Conservation (phyloP, 1,139 yeast species). For the Meyerozyma smithsonii region DNA sequence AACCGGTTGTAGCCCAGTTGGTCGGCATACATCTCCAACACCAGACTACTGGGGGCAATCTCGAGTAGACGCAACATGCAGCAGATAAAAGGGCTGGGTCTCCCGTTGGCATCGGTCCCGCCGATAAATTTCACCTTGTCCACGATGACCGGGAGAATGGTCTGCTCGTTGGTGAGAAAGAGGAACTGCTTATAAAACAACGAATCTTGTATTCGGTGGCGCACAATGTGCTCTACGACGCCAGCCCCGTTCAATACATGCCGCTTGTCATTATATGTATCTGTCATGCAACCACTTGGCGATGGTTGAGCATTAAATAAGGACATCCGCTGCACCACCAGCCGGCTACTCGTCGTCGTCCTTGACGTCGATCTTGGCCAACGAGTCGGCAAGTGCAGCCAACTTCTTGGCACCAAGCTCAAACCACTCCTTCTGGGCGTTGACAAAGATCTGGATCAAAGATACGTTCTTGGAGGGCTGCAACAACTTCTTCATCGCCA, state of each 20-base stretch:
- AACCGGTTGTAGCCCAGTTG: constrained; percentile 47
- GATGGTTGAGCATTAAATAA: not conserved
- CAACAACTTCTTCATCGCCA: constrained; percentile 66
- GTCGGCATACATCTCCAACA: constrained; percentile 45
- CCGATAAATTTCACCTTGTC: constrained; percentile 43
- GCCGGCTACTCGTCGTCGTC: constrained; percentile 24
- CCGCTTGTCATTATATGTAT: constrained; percentile 15
- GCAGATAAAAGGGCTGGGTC: constrained; percentile 64
- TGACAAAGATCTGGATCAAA: constrained; percentile 56
- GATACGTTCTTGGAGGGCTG: constrained; percentile 62
- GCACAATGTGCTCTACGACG: constrained; percentile 60
- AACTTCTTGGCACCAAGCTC: constrained; percentile 42
- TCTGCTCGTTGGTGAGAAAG: constrained; percentile 52
- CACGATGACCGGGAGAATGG: constrained; percentile 28
- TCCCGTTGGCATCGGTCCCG: constrained; percentile 43
- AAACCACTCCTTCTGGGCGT: constrained; percentile 66
- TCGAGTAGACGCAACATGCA: constrained; percentile 60
- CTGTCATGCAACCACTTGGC: not conserved
- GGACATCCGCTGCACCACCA: not conserved
- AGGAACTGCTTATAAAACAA: constrained; percentile 65
- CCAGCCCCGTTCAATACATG: constrained; percentile 43
- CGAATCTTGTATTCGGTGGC: constrained; percentile 66
- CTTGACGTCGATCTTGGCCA: constrained; percentile 31
- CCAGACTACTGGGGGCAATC: constrained; percentile 52
- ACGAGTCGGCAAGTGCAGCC: constrained; percentile 23